These are phyloP conservation scores for Sicyos edulis DNA, from an alignment of 306 rosid genomes.

Conservation along the genomic window DNA sequence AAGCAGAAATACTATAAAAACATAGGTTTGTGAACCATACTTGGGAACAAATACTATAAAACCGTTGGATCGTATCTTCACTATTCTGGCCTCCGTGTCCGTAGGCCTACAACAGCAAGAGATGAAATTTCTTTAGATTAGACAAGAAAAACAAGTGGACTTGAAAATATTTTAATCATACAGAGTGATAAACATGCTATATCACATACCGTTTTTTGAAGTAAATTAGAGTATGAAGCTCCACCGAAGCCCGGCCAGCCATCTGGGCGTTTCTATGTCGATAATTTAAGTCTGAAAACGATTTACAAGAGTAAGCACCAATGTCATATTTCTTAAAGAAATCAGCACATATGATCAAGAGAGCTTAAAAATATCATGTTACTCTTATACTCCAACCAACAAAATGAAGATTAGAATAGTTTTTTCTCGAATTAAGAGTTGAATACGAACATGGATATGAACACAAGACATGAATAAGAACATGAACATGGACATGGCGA, in stretches of 20 bases:
- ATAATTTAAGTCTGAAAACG: conserved; percentile 75
- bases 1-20: neutral
- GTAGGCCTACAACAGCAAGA: conserved; percentile 60
- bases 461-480: too few relatives aligned
- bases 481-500: too few relatives aligned
- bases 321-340: neutral
- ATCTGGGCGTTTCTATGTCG: conserved; percentile 95
- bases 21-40: conserved; percentile 38
- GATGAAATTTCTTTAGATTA: neutral
- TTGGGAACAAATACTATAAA: conserved; percentile 92
- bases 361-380: neutral
- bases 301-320: neutral
- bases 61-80: conserved; percentile 91
- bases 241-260: conserved; percentile 94
- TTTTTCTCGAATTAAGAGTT: neutral
- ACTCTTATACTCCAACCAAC: neutral
- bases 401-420: neutral
- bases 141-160: neutral
- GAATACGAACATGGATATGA: neutral
- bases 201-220: conserved; percentile 59
- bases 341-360: neutral
- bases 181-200: conserved; percentile 6
- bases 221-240: conserved; percentile 75
- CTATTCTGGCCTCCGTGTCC: conserved; percentile 83
- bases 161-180: neutral